Percentiles rank a stretch among this genome's conserved stretches.
phyloP scores from a whole-genome alignment of 306 rosid species.

The apple (Malus domestica) region DNA sequence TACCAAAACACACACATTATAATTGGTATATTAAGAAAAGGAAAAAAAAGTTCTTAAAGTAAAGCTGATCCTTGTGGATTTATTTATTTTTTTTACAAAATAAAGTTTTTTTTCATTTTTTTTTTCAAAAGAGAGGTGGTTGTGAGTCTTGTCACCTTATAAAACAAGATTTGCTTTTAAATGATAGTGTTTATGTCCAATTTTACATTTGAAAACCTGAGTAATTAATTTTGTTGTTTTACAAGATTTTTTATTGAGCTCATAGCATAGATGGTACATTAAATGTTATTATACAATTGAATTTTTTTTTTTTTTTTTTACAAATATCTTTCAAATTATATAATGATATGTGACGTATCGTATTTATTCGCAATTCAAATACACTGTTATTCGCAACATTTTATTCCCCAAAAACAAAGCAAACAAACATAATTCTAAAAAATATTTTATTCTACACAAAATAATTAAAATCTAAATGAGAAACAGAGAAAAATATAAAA shows the following conservation, averaged over 20 bases:
- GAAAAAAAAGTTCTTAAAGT: background rate
- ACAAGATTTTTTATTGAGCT: too few species aligned
- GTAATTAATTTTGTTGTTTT: too few species aligned
- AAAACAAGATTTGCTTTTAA: background rate
- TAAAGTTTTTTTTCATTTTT: background rate
- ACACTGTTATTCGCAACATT: background rate
- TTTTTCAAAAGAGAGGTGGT: too few species aligned
- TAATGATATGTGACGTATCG: rapidly evolving
- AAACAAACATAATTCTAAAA: background rate
- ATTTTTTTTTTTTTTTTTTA: too few species aligned
- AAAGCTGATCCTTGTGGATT: background rate
- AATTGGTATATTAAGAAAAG: background rate
- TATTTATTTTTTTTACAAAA: background rate
- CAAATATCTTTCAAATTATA: rapidly evolving
- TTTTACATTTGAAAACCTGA: background rate
- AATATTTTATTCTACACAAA: background rate
- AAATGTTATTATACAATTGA: too few species aligned
- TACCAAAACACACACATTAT: background rate
- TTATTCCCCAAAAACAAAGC: background rate
- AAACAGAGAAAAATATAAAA: background rate
- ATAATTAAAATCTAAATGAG: background rate
- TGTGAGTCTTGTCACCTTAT: background rate
- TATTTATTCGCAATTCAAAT: too few species aligned
- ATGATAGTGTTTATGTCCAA: background rate
- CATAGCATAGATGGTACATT: rapidly evolving